Evolutionary conservation across 345 rosid species (phyloP), one percentile per base, ranked within the genome.

Genomic region (Salix udensis): DNA sequence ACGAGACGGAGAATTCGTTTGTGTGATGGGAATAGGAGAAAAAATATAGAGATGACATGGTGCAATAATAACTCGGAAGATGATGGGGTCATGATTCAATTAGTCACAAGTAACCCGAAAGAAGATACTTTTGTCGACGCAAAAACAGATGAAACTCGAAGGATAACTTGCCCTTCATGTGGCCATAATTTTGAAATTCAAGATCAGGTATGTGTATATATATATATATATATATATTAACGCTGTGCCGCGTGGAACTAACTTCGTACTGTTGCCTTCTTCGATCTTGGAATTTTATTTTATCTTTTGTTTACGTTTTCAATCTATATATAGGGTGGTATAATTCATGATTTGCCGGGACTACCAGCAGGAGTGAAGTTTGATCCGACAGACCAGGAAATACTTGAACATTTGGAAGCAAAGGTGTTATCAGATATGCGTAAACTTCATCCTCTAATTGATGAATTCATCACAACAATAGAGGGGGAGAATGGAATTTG

Each of bases 321-420:
- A 28, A 16, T 28, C 9, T 52, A 58, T 58, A 58, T 23, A 11
- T 80, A 92, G 97, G 85, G 81, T 67, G 88, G 87, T 18, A 88
- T 92, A 39, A 12, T 70, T 72, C 86, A 88, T 52, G 94, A 91
- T 82, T 80, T 95, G 78, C 96, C 92, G 48, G 93, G 98, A 16
- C 77, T 96, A 65, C 99, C 99, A 3, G 96, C 97, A 0, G 99
- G 99, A 67, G 97, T 92, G 77, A 96, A 91, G 74, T 96, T 96
- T 46, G 97, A 96, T 76, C 99, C 99, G 26, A 90, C 89, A 1
- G 99, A 95, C 74, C 92, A 85, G 77, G 99, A 95, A 81, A 95
- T 95, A 48, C 84, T 95, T n/a, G 88, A 88, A 83, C 96, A 93
- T 84, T 84, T 95, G 71, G 97, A 89, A 74, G 97, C 97, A 0